Base-by-base conservation (phyloP, 225 moss, liverwort and hornwort genomes). In the Marchantia paleacea region DNA sequence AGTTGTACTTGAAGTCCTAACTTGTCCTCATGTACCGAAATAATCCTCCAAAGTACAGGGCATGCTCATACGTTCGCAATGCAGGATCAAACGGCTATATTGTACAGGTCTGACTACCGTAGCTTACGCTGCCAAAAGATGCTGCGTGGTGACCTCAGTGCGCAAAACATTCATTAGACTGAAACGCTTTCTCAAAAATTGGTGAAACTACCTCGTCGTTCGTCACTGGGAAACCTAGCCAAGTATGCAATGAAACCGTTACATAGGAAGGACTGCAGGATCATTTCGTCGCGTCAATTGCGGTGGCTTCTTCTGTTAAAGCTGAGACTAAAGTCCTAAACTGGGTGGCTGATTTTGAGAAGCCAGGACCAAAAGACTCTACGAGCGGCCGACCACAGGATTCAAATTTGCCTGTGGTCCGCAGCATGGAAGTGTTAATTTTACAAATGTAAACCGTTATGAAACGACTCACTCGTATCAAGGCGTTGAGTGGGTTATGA, bases 401-500 rank as follows among this genome's bases (percentile, higher is more conserved):
- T 12, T 12, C 50, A 72, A 19, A 19, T 20, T 10, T n/a, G 16
- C 50, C 72, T n/a, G 18, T 58, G 50, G 72, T 72, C 10, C 22
- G 50, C 22, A 72, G n/a, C 12, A 6, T 11, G 69, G 14, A 18
- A n/a, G 24, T 0, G 20, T 22, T 72, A 72, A 72, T 72, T n/a
- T 72, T 72, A 72, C 72, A 72, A 50, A 4, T 24, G 10, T 4
- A 24, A 51, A 51, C 72, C 6, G 19, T 24, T 71, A 29, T 14
- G 8, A 65, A 55, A 74, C 54, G n/a, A 25, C 52, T 4, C 69
- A 48, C 69, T 11, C 48, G 9, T 69, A 31, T 22, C 51, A 12
- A 25, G 25, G 52, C 12, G n/a, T 24, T 51, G 14, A 7, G 52
- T 20, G 52, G 28, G 12, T 81, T 69, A 90, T 54, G 78, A 78